Conservation (phyloP, 2,329 filamentous ascomycete species). For the Penicillium sp. region DNA sequence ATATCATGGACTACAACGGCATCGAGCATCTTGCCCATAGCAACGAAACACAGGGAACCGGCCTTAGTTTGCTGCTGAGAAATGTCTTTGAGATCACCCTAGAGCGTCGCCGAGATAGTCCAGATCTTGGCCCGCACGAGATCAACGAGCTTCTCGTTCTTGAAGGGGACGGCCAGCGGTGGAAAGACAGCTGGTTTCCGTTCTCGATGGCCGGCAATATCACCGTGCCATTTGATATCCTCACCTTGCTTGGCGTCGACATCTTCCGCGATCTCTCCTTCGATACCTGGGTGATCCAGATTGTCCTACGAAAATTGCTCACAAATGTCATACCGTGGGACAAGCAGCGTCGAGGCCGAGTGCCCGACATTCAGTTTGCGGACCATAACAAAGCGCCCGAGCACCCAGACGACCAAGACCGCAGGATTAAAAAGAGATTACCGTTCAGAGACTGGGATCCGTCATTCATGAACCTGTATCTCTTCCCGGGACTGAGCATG, state of each 20-base stretch:
- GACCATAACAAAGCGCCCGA: constrained; percentile 11
- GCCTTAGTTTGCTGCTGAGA: constrained; percentile 34
- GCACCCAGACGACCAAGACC: constrained; percentile 9
- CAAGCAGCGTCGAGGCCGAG: constrained; percentile 9
- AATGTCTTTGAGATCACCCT: constrained; percentile 40
- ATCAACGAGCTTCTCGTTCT: constrained; percentile 37
- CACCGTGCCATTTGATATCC: constrained; percentile 38
- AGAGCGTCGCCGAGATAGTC: constrained; percentile 25
- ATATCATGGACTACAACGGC: constrained; percentile 1
- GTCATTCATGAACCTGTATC: constrained; percentile 29
- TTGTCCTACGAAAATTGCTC: constrained; percentile 33
- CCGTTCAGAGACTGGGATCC: constrained; percentile 18
- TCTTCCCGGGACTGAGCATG: constrained; percentile 34
- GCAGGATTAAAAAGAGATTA: not conserved
- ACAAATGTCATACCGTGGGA: constrained; percentile 34
- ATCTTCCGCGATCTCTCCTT: constrained; percentile 39
- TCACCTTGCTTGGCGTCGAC: constrained; percentile 35
- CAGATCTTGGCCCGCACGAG: constrained; percentile 33
- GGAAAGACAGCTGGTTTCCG: constrained; percentile 25
- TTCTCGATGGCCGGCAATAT: constrained; percentile 38
- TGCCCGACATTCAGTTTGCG: constrained; percentile 4
- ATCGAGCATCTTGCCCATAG: constrained; percentile 22
- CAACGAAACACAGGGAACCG: constrained; percentile 34
- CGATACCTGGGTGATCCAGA: constrained; percentile 40
- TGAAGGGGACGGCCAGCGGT: constrained; percentile 14